Base-by-base conservation (phyloP, 2,329 filamentous ascomycete species). In the Fusarium robinianum region DNA sequence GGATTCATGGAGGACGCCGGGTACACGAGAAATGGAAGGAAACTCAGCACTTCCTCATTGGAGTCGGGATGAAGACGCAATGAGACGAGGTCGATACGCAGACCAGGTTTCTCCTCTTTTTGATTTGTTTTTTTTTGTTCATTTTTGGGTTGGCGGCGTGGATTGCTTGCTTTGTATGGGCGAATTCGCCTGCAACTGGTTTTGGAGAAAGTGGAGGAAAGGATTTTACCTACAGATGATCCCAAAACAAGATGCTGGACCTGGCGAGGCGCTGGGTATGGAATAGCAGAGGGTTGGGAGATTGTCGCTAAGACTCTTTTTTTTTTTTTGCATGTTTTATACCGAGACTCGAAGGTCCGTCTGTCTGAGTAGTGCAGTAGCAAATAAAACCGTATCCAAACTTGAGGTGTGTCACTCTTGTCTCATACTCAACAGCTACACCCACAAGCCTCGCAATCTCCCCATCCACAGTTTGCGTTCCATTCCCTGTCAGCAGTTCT, bases 271-370 rank as follows among this genome's bases (percentile, higher is more conserved):
- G 33, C 34, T 21, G 40, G 25, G 36, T 33, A 42, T 31, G 35
- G 39, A 41, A 34, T 37, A 45, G 23, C 38, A 38, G 39, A 48
- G 34, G 38, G 30, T 21, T 40, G 19, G 39, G 41, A 52, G 48
- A 41, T 29, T 45, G 34, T 33, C 12, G 43, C 15, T 38, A 41
- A 34, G 30, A 31, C n/a, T 12, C n/a, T n/a, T 6, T 36, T 44
- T 55, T 52, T 53, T 53, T 44, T 55, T 52, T 53, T 53, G 49
- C 51, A 55, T 55, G 51, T 55, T 55, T 55, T 55, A 55, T 46
- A 55, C 35, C 32, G 46, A 39, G 39, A 41, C 43, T 25, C 42
- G 51, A 46, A 45, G 43, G 27, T 49, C 47, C 41, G 37, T 36
- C 39, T 39, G 32, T n/a, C 21, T 17, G 18, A 27, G 34, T 12